Base-by-base conservation (phyloP, 345 rosid genomes). In the Punica granatum region DNA sequence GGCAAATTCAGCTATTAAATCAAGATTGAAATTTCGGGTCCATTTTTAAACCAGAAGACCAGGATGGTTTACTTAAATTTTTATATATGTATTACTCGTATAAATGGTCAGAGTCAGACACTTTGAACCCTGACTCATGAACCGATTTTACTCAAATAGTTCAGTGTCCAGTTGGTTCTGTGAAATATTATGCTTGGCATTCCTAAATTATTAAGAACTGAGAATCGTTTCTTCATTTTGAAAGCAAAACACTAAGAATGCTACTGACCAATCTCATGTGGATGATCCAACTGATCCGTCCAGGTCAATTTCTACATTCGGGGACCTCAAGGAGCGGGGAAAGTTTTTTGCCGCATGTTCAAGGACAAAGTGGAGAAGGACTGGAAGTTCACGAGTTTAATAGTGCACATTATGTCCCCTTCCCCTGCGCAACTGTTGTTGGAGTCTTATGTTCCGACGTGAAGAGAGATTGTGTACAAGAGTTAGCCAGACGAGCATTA, bases 271-370 rank as follows among this genome's bases (percentile, higher is more conserved):
- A 3, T 48, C 1, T 18, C 54, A 48, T 64, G 53, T 43, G 34
- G 51, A 10, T 32, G 60, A 8, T 23, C n/a, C 48, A 26, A 63
- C 37, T 11, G 37, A 33, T 44, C 35, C 15, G 31, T 75, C 64
- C 70, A 93, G 97, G 86, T 91, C 23, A 83, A 84, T 77, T 94
- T 94, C 80, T 76, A 81, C 70, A 76, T 94, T 54, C 91, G 97
- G 2, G 97, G 99, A 31, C 95, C 99, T 7, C 96, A 94, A 53
- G 97, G 99, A 82, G 88, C 90, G 7, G 99, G 97, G 39, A 94
- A 88, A 72, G 99, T 89, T 54, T 86, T 78, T 66, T 72, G 95
- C 9, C 88, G 88, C 76, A 94, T 91, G 99, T 91, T 94, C 83
- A 91, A 77, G 73, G 99, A 91, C 83, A 86, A 86, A 73, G 77